Conservation (phyloP, 208 protist species). For the Acanthamoeba culbertsoni region DNA sequence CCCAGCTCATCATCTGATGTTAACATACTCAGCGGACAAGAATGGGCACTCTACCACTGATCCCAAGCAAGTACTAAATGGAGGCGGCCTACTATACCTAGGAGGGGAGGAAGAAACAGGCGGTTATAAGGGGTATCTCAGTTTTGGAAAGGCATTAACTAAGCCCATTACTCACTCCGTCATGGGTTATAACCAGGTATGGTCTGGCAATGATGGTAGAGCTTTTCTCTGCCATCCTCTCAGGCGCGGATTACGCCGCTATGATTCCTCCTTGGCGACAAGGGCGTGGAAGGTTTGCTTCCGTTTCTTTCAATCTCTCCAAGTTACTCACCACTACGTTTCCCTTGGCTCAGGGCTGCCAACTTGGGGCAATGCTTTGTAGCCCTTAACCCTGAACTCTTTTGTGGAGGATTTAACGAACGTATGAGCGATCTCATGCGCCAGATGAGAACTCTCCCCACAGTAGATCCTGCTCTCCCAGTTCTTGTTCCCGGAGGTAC, state of each 20-base stretch:
- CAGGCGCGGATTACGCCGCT: not conserved
- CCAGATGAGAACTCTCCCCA: not conserved
- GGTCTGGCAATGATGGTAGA: constrained; percentile 46
- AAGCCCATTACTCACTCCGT: not conserved
- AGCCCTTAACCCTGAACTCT: not conserved
- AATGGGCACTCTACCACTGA: not conserved
- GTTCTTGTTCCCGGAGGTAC: constrained; percentile 34
- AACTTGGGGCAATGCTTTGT: constrained; percentile 51
- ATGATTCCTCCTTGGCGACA: constrained; percentile 34
- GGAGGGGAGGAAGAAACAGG: constrained; percentile 66
- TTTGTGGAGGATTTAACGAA: not conserved
- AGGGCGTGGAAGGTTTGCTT: not conserved
- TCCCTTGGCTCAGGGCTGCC: not conserved
- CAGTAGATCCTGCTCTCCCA: not conserved
- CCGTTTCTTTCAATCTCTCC: not conserved
- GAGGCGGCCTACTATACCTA: not conserved
- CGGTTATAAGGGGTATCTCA: constrained; percentile 69
- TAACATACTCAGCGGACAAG: constrained; percentile 38
- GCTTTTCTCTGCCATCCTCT: not conserved
- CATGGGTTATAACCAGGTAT: not conserved
- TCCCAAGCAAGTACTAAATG: not conserved
- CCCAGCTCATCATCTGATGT: no score
- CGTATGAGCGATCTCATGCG: constrained; percentile 15
- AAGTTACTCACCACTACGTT: not conserved
- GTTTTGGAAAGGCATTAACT: not conserved